phyloP scores from a whole-genome alignment of 805 yeast genomes.

The Saccharomyces paradoxus region DNA sequence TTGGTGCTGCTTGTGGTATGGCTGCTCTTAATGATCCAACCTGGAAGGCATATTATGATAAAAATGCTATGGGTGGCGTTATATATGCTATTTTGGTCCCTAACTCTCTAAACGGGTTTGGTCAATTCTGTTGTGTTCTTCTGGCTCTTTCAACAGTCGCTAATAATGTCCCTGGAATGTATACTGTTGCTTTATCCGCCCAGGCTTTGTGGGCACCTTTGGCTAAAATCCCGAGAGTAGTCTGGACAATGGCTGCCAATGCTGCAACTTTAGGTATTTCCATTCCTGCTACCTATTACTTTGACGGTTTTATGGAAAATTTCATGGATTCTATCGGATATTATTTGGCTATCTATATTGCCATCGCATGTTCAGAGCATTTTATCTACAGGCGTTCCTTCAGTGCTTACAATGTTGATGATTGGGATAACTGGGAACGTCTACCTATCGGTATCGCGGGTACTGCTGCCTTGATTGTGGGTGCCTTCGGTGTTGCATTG shows the following conservation, averaged over 20 bases:
- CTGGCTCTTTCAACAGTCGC: conserved; percentile 81
- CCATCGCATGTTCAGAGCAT: conserved; percentile 69
- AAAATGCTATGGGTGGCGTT: conserved; percentile 68
- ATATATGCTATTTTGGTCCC: conserved; percentile 68
- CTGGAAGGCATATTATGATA: conserved; percentile 44
- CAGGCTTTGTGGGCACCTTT: conserved; percentile 75
- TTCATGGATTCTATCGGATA: conserved; percentile 89
- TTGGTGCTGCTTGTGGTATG: conserved; percentile 81
- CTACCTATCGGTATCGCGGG: conserved; percentile 78
- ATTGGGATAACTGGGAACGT: conserved; percentile 46
- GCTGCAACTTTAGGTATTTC: conserved; percentile 72
- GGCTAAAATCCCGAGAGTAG: conserved; percentile 65
- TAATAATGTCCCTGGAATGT: conserved; percentile 88
- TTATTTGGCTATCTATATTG: conserved; percentile 79
- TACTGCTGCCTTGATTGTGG: conserved; percentile 66
- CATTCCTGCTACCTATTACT: conserved; percentile 76
- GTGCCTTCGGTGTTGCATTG: conserved; percentile 76
- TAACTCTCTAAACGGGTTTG: conserved; percentile 77
- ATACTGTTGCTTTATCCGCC: conserved; percentile 78
- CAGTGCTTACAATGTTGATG: conserved; percentile 52
- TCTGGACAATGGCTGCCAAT: conserved; percentile 74
- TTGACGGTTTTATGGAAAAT: conserved; percentile 63
- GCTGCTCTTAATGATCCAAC: conserved; percentile 42
- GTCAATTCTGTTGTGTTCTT: conserved; percentile 78
- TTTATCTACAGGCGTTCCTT: conserved; percentile 63